phyloP scores from a whole-genome alignment of 2,329 filamentous ascomycete genomes.

The Arthrocladium fulminans region DNA sequence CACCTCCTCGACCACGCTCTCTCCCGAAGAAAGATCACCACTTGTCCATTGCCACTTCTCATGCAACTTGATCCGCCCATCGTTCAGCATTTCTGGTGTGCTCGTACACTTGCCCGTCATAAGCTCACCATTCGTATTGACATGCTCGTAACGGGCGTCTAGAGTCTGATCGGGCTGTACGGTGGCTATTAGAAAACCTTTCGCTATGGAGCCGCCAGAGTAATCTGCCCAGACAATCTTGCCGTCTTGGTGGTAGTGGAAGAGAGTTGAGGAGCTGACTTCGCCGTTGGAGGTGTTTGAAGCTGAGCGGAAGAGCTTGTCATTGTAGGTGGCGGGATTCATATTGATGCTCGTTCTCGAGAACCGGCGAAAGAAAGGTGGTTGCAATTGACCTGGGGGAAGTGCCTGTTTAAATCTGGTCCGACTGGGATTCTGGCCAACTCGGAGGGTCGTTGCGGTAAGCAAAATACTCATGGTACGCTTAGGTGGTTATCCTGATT shows the following conservation, averaged over 20 bases:
- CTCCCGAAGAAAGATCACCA: background rate
- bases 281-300: constrained; percentile 4
- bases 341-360: constrained; percentile 1
- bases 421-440: too few species aligned
- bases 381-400: too few species aligned
- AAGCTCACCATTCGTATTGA: constrained; percentile 1
- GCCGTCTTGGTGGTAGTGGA: constrained; percentile 5
- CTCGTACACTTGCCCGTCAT: constrained; percentile 10
- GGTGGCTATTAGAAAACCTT: constrained; percentile 5
- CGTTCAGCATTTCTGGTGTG: constrained; percentile 1
- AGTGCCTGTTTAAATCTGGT: too few species aligned
- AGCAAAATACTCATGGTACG: too few species aligned
- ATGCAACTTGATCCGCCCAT: constrained; percentile 3
- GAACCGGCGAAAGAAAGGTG: too few species aligned
- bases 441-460: too few species aligned
- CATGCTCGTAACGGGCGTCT: constrained; percentile 5
- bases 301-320: constrained; percentile 4
- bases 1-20: constrained; percentile 1
- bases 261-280: constrained; percentile 1
- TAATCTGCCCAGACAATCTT: constrained; percentile 7
- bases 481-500: too few species aligned
- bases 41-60: constrained; percentile 7
- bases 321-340: background rate
- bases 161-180: background rate
- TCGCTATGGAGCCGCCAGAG: constrained; percentile 1